Evolutionary conservation across 306 rosid species (phyloP).

Genomic region (Quercus gilva): DNA sequence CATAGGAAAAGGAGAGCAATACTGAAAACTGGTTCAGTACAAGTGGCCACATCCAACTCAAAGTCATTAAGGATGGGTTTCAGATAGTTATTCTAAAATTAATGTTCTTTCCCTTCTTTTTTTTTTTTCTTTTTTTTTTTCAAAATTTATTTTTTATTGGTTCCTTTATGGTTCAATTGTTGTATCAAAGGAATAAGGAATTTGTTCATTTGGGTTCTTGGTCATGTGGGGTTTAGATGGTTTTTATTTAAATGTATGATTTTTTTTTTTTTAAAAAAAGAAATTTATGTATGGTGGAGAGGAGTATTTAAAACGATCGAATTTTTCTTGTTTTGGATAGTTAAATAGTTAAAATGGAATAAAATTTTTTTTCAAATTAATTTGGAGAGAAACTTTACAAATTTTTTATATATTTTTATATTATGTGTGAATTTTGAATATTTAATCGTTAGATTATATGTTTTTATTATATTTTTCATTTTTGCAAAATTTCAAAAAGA

Average conservation of each 20-base stretch:
- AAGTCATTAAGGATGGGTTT: conserved; percentile 37
- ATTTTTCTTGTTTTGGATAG: too few relatives aligned
- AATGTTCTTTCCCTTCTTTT: not conserved
- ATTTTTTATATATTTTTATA: too few relatives aligned
- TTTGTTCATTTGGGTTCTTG: too few relatives aligned
- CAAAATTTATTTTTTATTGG: not conserved
- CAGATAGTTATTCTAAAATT: conserved; percentile 25
- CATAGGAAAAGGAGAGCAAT: conserved; percentile 9
- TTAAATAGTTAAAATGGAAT: too few relatives aligned
- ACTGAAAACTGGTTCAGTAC: not conserved
- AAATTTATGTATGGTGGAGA: too few relatives aligned
- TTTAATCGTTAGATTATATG: accelerated
- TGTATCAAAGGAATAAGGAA: too few relatives aligned
- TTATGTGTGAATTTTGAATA: accelerated
- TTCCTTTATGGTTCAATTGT: too few relatives aligned
- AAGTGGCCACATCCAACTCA: not conserved
- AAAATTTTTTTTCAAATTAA: accelerated
- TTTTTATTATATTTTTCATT: too few relatives aligned
- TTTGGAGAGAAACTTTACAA: accelerated
- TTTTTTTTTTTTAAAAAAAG: too few relatives aligned
- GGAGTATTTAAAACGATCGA: too few relatives aligned
- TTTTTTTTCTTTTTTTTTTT: not conserved
- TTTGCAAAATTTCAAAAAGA: accelerated
- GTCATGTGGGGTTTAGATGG: too few relatives aligned
- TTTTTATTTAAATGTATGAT: too few relatives aligned